Evolutionary conservation across 2,329 filamentous ascomycete species (phyloP).

Genomic region (Neonectria faginata): DNA sequence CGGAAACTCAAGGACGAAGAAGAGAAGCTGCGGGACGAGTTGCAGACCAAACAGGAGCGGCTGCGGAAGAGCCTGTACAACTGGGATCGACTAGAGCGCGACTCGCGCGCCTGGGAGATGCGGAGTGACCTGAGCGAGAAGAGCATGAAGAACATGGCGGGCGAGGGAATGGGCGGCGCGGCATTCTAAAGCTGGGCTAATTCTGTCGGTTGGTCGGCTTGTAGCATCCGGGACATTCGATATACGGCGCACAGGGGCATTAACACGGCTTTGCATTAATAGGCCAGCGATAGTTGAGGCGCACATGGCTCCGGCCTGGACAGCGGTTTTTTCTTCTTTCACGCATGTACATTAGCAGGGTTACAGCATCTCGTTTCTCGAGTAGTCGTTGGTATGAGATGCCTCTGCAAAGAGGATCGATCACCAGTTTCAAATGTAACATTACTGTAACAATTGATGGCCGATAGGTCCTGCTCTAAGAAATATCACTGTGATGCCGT

Average conservation of each 20-base stretch:
- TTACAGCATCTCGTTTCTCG: constrained; percentile 14
- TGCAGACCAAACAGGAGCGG: constrained; percentile 65
- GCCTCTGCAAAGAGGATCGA: constrained; percentile 15
- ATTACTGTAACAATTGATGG: constrained; percentile 15
- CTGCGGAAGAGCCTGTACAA: constrained; percentile 63
- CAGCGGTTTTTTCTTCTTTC: constrained; percentile 13
- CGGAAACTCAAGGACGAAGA: constrained; percentile 68
- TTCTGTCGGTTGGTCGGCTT: not conserved
- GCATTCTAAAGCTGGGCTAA: constrained; percentile 58
- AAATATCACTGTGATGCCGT: not conserved
- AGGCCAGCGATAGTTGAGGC: constrained; percentile 13
- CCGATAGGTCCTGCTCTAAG: not conserved
- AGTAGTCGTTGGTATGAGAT: constrained; percentile 14
- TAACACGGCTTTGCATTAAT: constrained; percentile 25
- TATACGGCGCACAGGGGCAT: constrained; percentile 25
- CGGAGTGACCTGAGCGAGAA: constrained; percentile 68
- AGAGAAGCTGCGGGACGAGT: constrained; percentile 66
- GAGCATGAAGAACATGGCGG: constrained; percentile 67
- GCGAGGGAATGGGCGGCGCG: constrained; percentile 66
- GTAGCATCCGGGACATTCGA: constrained; percentile 9
- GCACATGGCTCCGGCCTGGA: constrained; percentile 13
- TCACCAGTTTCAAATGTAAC: constrained; percentile 22
- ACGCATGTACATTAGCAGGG: constrained; percentile 17
- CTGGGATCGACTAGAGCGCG: constrained; percentile 67
- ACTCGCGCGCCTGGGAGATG: constrained; percentile 65